phyloP scores from a whole-genome alignment of 495 filamentous ascomycete species.

The Chaetomidium leptoderma region DNA sequence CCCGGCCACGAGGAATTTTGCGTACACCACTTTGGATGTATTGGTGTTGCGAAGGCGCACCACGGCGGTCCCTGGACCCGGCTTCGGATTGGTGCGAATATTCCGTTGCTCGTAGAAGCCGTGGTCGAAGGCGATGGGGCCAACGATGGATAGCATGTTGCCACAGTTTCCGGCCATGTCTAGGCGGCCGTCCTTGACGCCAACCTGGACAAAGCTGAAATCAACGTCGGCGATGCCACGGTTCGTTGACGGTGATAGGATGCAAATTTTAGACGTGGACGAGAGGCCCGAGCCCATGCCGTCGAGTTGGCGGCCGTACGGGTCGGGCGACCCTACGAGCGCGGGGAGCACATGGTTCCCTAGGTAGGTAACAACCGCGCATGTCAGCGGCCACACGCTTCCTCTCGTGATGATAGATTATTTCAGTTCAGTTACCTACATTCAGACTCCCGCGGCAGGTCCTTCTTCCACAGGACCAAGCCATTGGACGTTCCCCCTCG shows the following conservation, averaged over 20 bases:
- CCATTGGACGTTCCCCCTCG: slow-evolving; percentile 70
- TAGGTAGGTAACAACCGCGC: background rate
- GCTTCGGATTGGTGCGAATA: slow-evolving; percentile 25
- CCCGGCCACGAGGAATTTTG: slow-evolving; percentile 43
- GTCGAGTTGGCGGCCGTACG: slow-evolving; percentile 64
- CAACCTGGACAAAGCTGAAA: slow-evolving; percentile 68
- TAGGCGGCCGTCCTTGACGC: slow-evolving; percentile 53
- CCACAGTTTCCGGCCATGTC: slow-evolving; percentile 71
- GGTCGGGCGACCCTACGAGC: slow-evolving; percentile 65
- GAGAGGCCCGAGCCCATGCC: slow-evolving; percentile 69
- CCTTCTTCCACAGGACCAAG: slow-evolving; percentile 54
- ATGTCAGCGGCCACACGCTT: background rate
- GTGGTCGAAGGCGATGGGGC: slow-evolving; percentile 59
- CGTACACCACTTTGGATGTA: slow-evolving; percentile 46
- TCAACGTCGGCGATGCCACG: slow-evolving; percentile 58
- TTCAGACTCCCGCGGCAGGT: slow-evolving; percentile 44
- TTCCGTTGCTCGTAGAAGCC: slow-evolving; percentile 37
- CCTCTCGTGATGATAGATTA: background rate
- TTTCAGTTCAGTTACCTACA: slow-evolving; percentile 34
- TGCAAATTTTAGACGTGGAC: slow-evolving; percentile 66
- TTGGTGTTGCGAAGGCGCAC: slow-evolving; percentile 49
- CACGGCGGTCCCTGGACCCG: slow-evolving; percentile 32
- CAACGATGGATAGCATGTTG: slow-evolving; percentile 66
- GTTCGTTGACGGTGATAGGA: slow-evolving; percentile 49
- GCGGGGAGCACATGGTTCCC: slow-evolving; percentile 53